Evolutionary conservation across 371 early-diverging fungal species (phyloP).

Genomic region (Mortierella sp.): DNA sequence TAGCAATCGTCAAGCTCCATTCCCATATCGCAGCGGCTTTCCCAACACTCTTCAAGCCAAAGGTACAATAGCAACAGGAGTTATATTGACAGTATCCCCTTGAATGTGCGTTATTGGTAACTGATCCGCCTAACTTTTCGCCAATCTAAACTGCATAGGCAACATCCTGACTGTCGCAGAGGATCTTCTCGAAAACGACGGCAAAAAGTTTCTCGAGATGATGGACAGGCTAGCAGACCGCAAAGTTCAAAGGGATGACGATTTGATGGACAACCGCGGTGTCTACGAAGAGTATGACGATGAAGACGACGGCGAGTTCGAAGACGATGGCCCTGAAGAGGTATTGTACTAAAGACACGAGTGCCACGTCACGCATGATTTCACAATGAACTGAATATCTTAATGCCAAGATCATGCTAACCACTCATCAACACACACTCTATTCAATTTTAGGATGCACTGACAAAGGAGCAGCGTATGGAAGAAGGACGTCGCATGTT

Average conservation of each 20-base stretch:
- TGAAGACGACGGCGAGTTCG: constrained; percentile 75
- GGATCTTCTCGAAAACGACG: constrained; percentile 92
- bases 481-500: constrained; percentile 95
- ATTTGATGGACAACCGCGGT: constrained; percentile 60
- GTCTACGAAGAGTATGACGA: constrained; percentile 68
- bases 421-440: background rate
- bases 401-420: background rate
- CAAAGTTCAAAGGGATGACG: constrained; percentile 85
- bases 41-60: constrained; percentile 58
- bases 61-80: constrained; percentile 27
- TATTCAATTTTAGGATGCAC: constrained; percentile 65
- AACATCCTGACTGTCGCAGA: constrained; percentile 92
- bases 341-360: constrained; percentile 37
- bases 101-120: background rate
- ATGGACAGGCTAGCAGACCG: constrained; percentile 96
- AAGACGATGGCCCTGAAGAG: constrained; percentile 72
- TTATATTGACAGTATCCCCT: background rate
- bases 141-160: constrained; percentile 58
- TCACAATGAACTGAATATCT: constrained; percentile 11
- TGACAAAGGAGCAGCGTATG: constrained; percentile 89
- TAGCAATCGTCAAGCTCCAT: constrained; percentile 42
- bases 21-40: constrained; percentile 51
- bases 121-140: background rate
- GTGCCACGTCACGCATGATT: background rate
- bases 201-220: constrained; percentile 93